These are phyloP conservation scores for Antrodiella citrinella DNA, from an alignment of 768 basidiomycete genomes.

Conservation along the genomic window DNA sequence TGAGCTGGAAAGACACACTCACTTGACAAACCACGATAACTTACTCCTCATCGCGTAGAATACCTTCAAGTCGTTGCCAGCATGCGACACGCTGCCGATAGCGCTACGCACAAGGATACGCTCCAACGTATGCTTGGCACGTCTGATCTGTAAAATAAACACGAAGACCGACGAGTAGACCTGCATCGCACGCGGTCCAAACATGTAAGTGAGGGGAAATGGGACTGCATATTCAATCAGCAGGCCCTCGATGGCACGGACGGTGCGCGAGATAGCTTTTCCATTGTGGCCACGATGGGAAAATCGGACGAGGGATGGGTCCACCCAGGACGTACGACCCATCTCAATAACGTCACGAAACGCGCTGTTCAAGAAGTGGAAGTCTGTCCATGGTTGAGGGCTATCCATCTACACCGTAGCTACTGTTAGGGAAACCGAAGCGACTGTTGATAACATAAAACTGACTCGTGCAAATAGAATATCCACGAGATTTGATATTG, in stretches of 20 bases:
- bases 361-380: constrained; percentile 76
- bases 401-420: constrained; percentile 55
- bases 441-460: background rate
- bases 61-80: constrained; percentile 47
- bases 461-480: constrained; percentile 66
- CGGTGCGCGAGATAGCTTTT: constrained; percentile 39
- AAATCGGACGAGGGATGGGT: constrained; percentile 62
- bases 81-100: constrained; percentile 23
- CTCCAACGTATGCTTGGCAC: constrained; percentile 67
- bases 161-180: constrained; percentile 61
- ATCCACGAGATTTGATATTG: constrained; percentile 66
- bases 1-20: constrained; percentile 22
- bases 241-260: constrained; percentile 60
- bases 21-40: constrained; percentile 84
- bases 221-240: constrained; percentile 74
- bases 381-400: constrained; percentile 66
- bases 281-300: constrained; percentile 43
- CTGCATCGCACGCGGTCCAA: constrained; percentile 47
- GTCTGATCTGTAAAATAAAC: constrained; percentile 63
- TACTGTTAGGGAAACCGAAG: background rate
- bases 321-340: constrained; percentile 47
- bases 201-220: constrained; percentile 75
- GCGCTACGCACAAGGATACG: constrained; percentile 58
- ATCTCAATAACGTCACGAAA: constrained; percentile 61
- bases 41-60: constrained; percentile 73